Conservation (phyloP, 495 filamentous ascomycete genomes). For the Hypoxylon perforatum region DNA sequence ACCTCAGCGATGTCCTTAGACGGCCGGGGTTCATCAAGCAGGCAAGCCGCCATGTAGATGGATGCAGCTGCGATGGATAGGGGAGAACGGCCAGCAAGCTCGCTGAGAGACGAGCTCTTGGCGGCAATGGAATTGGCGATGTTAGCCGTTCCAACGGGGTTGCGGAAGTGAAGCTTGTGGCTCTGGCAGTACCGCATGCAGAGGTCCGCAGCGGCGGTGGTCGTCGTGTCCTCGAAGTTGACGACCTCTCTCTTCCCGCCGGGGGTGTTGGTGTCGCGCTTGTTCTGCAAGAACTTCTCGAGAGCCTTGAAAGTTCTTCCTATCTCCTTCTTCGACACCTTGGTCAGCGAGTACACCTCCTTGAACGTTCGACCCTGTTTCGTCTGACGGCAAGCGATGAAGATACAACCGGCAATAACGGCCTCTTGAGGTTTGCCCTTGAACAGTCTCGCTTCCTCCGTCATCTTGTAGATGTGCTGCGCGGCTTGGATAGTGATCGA, state of each 20-base stretch:
- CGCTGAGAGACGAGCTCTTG: conserved; percentile 74
- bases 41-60: conserved; percentile 91
- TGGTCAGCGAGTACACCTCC: conserved; percentile 91
- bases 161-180: conserved; percentile 73
- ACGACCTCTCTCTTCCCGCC: conserved; percentile 53
- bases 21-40: conserved; percentile 79
- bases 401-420: conserved; percentile 94
- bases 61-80: conserved; percentile 93
- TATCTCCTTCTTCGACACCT: conserved; percentile 96
- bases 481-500: conserved; percentile 79
- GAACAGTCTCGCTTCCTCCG: conserved; percentile 90
- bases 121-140: conserved; percentile 79
- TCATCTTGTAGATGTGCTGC: conserved; percentile 93
- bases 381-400: conserved; percentile 94
- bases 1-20: conserved; percentile 86
- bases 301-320: conserved; percentile 93
- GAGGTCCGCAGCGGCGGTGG: conserved; percentile 85
- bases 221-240: conserved; percentile 76
- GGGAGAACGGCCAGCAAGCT: conserved; percentile 91
- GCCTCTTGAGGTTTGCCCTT: conserved; percentile 96
- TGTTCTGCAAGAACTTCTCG: conserved; percentile 81
- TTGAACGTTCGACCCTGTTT: conserved; percentile 81
- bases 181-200: conserved; percentile 89
- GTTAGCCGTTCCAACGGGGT: conserved; percentile 73
- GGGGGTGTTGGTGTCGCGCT: conserved; percentile 50